These are phyloP conservation scores for Aspergillus puulaauensis DNA, from an alignment of 2,329 filamentous ascomycete species.

Conservation along the genomic window DNA sequence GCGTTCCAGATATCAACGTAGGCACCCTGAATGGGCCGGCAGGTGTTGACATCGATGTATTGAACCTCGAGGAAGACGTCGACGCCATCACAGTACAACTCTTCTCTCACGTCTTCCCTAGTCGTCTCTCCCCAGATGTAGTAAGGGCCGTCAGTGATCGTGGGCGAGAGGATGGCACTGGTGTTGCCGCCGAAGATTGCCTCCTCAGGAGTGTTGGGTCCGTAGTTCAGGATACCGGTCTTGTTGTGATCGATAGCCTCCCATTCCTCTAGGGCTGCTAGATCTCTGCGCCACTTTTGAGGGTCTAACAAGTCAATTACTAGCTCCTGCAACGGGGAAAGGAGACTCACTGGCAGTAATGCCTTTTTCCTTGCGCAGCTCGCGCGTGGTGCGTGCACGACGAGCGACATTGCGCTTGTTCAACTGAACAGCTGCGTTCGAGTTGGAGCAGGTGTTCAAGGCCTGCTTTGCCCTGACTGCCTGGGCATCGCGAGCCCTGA, in stretches of 20 bases:
- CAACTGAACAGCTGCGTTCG: conserved; percentile 23
- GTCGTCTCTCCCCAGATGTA: conserved; percentile 47
- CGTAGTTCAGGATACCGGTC: conserved; percentile 31
- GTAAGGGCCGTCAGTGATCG: conserved; percentile 47
- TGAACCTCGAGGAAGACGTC: conserved; percentile 46
- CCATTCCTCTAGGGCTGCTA: conserved; percentile 39
- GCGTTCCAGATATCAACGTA: conserved; percentile 49
- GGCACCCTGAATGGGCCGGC: conserved; percentile 39
- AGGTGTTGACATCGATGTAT: conserved; percentile 49
- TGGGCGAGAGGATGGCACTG: conserved; percentile 45
- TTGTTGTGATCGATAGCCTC: conserved; percentile 40
- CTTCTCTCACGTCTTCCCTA: conserved; percentile 43
- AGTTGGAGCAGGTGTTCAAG: conserved; percentile 25
- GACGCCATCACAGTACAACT: conserved; percentile 38
- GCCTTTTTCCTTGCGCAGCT: conserved; percentile 27
- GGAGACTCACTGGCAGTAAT: conserved; percentile 23
- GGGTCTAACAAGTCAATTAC: conserved; percentile 13
- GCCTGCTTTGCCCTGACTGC: conserved; percentile 25
- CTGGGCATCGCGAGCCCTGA: conserved; percentile 26
- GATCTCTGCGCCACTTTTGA: conserved; percentile 34
- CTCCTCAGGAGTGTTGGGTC: conserved; percentile 27
- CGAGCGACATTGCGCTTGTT: conserved; percentile 28
- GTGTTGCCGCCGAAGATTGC: conserved; percentile 44
- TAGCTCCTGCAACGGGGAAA: background rate
- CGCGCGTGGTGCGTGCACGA: conserved; percentile 25